Conservation (phyloP, 2,329 filamentous ascomycete species). For the Monilinia fructigena region DNA sequence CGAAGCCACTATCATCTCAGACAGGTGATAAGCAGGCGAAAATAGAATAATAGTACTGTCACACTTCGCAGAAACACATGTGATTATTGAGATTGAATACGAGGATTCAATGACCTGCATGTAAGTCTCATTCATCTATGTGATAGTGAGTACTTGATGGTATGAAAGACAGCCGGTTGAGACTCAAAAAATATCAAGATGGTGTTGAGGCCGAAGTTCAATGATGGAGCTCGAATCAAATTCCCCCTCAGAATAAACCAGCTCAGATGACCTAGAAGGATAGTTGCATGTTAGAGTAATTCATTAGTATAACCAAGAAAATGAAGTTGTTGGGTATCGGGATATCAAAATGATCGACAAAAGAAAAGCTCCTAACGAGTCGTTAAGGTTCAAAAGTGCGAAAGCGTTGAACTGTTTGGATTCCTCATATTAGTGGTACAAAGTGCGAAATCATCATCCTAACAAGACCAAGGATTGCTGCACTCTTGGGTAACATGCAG, state of each 20-base stretch:
- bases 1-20: conserved; percentile 10
- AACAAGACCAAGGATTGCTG: not conserved
- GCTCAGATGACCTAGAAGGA: conserved; percentile 5
- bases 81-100: conserved; percentile 12
- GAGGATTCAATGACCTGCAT: conserved; percentile 8
- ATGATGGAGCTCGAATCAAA: not conserved
- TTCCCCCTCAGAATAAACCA: not conserved
- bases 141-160: not conserved
- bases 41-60: conserved; percentile 13
- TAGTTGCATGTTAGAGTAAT: not conserved
- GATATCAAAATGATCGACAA: not conserved
- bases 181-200: not conserved
- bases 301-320: conserved; percentile 10
- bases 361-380: not conserved
- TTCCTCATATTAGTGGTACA: not conserved
- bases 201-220: not conserved
- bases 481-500: not conserved
- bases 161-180: not conserved
- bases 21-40: not conserved
- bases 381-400: not conserved
- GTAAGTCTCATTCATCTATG: not conserved
- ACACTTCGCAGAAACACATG: conserved; percentile 5
- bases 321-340: conserved; percentile 1
- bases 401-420: conserved; percentile 3
- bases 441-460: not conserved